Evolutionary conservation across 2,329 filamentous ascomycete species (phyloP).

Genomic region (Leptographium lundbergii): DNA sequence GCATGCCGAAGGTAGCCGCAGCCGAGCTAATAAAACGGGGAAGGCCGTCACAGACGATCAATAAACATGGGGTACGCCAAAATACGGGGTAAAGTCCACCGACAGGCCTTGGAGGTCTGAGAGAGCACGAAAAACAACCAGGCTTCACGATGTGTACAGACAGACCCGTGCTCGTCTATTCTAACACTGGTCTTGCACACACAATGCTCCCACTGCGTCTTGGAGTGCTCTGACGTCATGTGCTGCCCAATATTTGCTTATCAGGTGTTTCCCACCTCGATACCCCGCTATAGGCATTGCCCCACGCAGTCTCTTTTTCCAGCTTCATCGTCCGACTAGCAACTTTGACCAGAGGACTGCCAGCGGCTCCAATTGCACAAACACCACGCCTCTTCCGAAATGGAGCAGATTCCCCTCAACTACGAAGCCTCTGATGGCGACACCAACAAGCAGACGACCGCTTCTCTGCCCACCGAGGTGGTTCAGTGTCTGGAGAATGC

Average conservation of each 20-base stretch:
- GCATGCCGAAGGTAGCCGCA: conserved; percentile 11
- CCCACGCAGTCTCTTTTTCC: not conserved
- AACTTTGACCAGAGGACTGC: not conserved
- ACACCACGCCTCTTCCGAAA: conserved; percentile 13
- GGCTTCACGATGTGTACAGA: too few relatives aligned
- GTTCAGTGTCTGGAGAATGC: conserved; percentile 87
- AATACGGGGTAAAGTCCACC: not conserved
- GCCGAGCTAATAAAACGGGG: not conserved
- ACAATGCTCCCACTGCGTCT: too few relatives aligned
- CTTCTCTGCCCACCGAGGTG: conserved; percentile 68
- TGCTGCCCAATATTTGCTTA: not conserved
- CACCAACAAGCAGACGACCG: conserved; percentile 56
- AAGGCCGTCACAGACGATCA: not conserved
- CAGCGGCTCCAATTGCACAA: not conserved
- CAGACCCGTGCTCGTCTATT: too few relatives aligned
- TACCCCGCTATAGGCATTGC: not conserved
- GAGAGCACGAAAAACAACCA: too few relatives aligned
- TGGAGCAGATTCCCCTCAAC: conserved; percentile 58
- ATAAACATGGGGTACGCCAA: not conserved
- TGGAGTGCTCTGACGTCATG: not conserved
- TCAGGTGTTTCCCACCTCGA: not conserved
- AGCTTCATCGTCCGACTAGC: not conserved
- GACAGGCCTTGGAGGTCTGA: not conserved
- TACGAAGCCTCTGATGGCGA: conserved; percentile 64
- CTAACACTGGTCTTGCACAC: too few relatives aligned